Evolutionary conservation across 371 early-diverging fungal species (phyloP), one percentile per base, ranked within the genome.

Genomic region (Mortierella sp.): DNA sequence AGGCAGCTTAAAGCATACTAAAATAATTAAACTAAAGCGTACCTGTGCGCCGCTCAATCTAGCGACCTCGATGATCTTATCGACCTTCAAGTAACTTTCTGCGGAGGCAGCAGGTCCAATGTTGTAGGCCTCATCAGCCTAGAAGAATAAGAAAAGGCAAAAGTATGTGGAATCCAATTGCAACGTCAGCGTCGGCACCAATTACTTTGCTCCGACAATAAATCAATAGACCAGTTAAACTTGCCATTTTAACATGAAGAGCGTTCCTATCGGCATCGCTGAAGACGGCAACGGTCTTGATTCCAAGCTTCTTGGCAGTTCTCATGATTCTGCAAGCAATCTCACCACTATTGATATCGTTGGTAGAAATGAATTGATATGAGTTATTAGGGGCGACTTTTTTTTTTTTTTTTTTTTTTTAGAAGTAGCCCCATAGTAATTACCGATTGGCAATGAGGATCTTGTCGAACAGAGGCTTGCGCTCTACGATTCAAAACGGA

Each of bases 221-320:
- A 43, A 43, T 55, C 16, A 28, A 48, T 10, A 76, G 32, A 36
- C 21, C 10, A 58, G 33, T 0, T 7, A 40, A 36, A 52, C 69
- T 71, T 85, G 88, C 93, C 92, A 93, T 88, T 77, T 91, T 87
- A 57, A 92, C 94, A 74, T 95, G 95, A 80, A 95, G 88, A 10
- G 96, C 88, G 72, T 96, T 77, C 19, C 87, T 88, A 85, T 98
- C 99, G 10, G 97, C 95, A 67, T 97, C 97, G 73, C 95, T 94
- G 86, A 97, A 98, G 21, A 98, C 94, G 7, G 98, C 96, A 3
- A 98, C 98, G 9, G 97, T 96, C 85, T 95, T 93, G 88, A 98
- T 95, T 64, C 98, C 98, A 65, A 98, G 87, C 71, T 92, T 88
- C 70, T 94, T 93, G 43, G 96, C 96, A 6, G 96, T 95, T 32